Evolutionary conservation across 495 filamentous ascomycete genomes (phyloP).

Genomic region (Penicillium arizonense): DNA sequence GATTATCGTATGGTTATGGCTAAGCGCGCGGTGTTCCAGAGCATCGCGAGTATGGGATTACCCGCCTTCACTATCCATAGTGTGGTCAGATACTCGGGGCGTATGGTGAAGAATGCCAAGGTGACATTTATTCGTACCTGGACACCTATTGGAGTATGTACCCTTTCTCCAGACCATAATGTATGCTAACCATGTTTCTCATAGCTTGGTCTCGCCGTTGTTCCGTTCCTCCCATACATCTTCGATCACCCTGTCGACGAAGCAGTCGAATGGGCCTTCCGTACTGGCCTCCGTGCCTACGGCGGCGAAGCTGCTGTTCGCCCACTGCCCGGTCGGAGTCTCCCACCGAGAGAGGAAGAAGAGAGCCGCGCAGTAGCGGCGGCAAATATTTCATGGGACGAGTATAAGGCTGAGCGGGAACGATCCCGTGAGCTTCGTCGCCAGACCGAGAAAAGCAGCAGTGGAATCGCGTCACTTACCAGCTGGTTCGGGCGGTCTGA

Average conservation of each 20-base stretch:
- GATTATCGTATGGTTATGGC: conserved; percentile 91
- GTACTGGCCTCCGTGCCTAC: conserved; percentile 67
- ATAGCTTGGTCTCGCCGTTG: conserved; percentile 76
- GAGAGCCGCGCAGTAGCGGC: conserved; percentile 6
- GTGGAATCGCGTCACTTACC: conserved; percentile 8
- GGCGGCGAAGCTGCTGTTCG: conserved; percentile 61
- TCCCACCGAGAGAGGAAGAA: conserved; percentile 11
- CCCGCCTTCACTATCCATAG: conserved; percentile 96
- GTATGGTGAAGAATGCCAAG: conserved; percentile 76
- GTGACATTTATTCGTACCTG: conserved; percentile 72
- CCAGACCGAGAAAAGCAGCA: conserved; percentile 8
- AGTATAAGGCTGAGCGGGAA: conserved; percentile 35
- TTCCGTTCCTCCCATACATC: conserved; percentile 83
- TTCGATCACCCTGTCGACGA: conserved; percentile 94
- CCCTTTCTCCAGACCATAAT: neutral
- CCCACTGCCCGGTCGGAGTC: conserved; percentile 25
- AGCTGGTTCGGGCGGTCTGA: conserved; percentile 17
- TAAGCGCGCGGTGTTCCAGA: conserved; percentile 87
- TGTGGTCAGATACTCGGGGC: conserved; percentile 81
- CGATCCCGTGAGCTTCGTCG: conserved; percentile 31
- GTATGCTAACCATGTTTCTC: neutral
- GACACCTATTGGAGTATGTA: conserved; percentile 78
- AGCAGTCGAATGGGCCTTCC: conserved; percentile 86
- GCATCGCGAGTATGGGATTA: conserved; percentile 86
- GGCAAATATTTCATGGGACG: conserved; percentile 37